phyloP scores from a whole-genome alignment of 495 filamentous ascomycete genomes.

The Neurospora sp. region DNA sequence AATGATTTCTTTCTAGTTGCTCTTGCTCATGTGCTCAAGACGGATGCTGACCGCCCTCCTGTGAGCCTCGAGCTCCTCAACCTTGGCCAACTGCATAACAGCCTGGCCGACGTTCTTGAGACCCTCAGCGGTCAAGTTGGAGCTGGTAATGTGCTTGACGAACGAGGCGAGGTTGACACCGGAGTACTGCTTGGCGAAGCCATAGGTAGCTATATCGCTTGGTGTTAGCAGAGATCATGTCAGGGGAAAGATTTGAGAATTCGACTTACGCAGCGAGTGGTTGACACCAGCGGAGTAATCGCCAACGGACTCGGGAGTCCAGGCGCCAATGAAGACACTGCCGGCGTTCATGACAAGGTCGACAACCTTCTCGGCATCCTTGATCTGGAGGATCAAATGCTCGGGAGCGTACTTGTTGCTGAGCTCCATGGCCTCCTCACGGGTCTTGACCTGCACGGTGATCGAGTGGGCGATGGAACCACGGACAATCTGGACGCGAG shows the following conservation, averaged over 20 bases:
- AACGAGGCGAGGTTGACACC: slow-evolving; percentile 93
- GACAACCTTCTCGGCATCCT: slow-evolving; percentile 60
- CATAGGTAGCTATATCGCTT: slow-evolving; percentile 73
- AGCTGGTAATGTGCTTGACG: slow-evolving; percentile 92
- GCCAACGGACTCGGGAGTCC: slow-evolving; percentile 95
- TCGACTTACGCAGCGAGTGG: slow-evolving; percentile 81
- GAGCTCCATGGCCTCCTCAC: slow-evolving; percentile 75
- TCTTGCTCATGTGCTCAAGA: slow-evolving; percentile 51
- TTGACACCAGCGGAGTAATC: slow-evolving; percentile 98
- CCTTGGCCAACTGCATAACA: slow-evolving; percentile 87
- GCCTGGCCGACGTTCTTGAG: slow-evolving; percentile 72
- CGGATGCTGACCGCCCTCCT: slow-evolving; percentile 84
- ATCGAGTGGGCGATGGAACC: slow-evolving; percentile 88
- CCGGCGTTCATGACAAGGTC: slow-evolving; percentile 85
- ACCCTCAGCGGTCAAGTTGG: slow-evolving; percentile 77
- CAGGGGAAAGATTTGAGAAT: not conserved
- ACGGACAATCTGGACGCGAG: slow-evolving; percentile 83
- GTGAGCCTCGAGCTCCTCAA: slow-evolving; percentile 93
- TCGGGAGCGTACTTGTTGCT: slow-evolving; percentile 97
- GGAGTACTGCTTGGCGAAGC: slow-evolving; percentile 95
- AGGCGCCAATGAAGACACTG: slow-evolving; percentile 87
- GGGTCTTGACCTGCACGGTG: slow-evolving; percentile 67
- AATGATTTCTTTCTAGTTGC: not conserved
- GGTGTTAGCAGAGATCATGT: slow-evolving; percentile 12
- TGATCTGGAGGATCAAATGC: slow-evolving; percentile 86